Evolutionary conservation across 129 eudicot genomes (phyloP), one percentile per base, ranked within the genome.

Genomic region (Kitagawia praeruptora): DNA sequence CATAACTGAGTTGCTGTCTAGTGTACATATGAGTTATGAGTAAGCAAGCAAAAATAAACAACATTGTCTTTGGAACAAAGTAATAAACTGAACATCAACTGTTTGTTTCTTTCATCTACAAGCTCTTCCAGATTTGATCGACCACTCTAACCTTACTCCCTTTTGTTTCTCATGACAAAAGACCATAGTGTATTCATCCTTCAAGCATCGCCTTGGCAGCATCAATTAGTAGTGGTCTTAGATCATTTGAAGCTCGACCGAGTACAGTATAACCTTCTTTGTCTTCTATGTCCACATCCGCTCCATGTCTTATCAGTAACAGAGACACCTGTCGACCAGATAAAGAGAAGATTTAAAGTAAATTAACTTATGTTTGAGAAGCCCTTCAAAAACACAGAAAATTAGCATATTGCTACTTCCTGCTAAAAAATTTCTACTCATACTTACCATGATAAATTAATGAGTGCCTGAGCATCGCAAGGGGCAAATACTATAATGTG

Each of bases 231-330:
- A 79, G 66, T 1, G 93, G 89, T 76, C 98, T 84, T 66, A 92
- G 82, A 79, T 82, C 91, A 67, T 77, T 78, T 0, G 98, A 84
- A 34, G 99, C 99, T 85, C 97, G 90, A 70, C 90, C 98, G 80
- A 96, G 98, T 67, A 89, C 95, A 3, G 93, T 96, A 88, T 92
- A 96, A 48, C 97, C 98, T 86, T 96, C 98, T 77, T 96, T 92
- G 75, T 96, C 99, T 84, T 86, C 91, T 18, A 91, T 80, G 78
- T 92, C 98, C 83, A 96, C 97, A 82, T 92, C 89, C 45, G 98
- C 99, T 78, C 98, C 99, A 81, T 92, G 99, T 78, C 99, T 89
- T 71, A 96, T 87, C 46, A 96, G 86, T 54, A 92, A 87, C 28
- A 96, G 87, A 48, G 99, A 91, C 44, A 90, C 96, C 98, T 91